phyloP scores from a whole-genome alignment of 768 basidiomycete genomes.

The Xerocomus spinulosus region DNA sequence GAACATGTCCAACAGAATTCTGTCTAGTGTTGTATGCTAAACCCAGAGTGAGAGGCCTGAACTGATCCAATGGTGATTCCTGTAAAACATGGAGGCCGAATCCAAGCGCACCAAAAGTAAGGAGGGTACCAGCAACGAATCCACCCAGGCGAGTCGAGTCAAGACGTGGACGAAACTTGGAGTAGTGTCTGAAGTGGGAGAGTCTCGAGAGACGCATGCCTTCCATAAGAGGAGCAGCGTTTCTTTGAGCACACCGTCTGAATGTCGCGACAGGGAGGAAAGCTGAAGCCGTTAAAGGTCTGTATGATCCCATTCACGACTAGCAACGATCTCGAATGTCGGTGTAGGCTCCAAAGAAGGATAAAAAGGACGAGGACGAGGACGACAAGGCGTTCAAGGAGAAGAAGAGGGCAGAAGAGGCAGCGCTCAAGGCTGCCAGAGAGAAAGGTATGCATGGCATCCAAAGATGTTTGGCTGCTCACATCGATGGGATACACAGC shows the following conservation, averaged over 20 bases:
- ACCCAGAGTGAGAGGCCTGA: constrained; percentile 5
- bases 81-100: constrained; percentile 17
- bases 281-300: constrained; percentile 83
- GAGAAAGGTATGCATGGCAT: constrained; percentile 62
- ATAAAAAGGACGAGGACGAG: constrained; percentile 65
- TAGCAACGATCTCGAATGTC: background rate
- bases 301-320: background rate
- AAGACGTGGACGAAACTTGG: background rate
- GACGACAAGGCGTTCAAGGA: constrained; percentile 71
- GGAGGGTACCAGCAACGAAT: constrained; percentile 16
- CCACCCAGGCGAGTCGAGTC: constrained; percentile 7
- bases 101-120: constrained; percentile 19
- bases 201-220: no score
- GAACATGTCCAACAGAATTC: background rate
- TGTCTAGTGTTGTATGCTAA: background rate
- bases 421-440: constrained; percentile 65
- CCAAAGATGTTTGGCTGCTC: no score
- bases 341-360: constrained; percentile 76
- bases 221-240: background rate
- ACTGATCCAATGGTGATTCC: background rate
- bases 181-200: background rate
- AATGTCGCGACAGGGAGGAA: constrained; percentile 69
- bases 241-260: background rate
- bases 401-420: constrained; percentile 71
- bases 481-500: constrained; percentile 16